Evolutionary conservation across 768 basidiomycete genomes (phyloP), one percentile per base, ranked within the genome.

Genomic region (Suillus tomentosus): DNA sequence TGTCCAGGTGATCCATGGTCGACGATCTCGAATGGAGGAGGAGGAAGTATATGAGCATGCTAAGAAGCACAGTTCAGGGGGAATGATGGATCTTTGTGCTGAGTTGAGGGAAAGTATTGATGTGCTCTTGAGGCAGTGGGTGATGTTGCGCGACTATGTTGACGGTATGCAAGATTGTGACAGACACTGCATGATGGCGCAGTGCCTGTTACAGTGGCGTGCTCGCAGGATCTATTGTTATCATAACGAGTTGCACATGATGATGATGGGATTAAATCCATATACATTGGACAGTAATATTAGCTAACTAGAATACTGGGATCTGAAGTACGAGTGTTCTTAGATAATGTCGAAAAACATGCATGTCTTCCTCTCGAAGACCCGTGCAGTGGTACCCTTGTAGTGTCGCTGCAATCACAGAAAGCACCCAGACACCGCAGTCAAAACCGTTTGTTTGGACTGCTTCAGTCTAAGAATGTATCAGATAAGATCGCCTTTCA

Each of bases 401-500:
- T 27, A 62, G 31, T 34, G 42, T 56, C 2, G 39, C 62, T 3
- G 55, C 40, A 34, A 56, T 53, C 36, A 36, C 5, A 3, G 62
- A 36, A 58, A 62, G 40, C 50, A 73, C 72, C 71, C 72, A 74
- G 8, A 74, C 19, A 2, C 72, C 72, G 45, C 72, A 73, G 39
- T 68, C 69, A 54, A 65, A 59, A 3, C 64, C 57, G 5, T 71
- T 71, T 6, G 57, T 59, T 51, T 72, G 70, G 14, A 62, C 3
- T n/a, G 54, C 48, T 3, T 50, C 6, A 15, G 6, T 57, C 40
- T 36, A 24, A 7, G n/a, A 14, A 50, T 5, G 6, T 50, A 50
- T 50, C 24, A 50, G 48, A 14, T 50, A 22, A 50, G 48, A 5
- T 5, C 13, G 6, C 6, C 2, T 50, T 24, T 50, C 13, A 0